phyloP scores from a whole-genome alignment of 148 eudicot genomes.

The Vaccinium macrocarpon region DNA sequence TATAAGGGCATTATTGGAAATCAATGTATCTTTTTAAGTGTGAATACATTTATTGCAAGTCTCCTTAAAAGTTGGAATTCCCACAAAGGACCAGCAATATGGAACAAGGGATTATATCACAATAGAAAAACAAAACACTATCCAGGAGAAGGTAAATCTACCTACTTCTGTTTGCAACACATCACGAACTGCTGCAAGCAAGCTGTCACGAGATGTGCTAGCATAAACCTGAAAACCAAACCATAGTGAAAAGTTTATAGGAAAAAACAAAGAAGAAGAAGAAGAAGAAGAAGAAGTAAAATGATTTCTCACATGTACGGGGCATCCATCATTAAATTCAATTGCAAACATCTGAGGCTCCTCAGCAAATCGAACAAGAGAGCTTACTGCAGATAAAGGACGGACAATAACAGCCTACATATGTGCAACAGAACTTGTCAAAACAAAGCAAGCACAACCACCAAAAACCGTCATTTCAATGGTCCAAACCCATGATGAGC shows the following conservation, averaged over 20 bases:
- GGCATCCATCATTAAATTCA: constrained; percentile 96
- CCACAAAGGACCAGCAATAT: too few relatives aligned
- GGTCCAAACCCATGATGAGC: not conserved
- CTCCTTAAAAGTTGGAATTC: too few relatives aligned
- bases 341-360: constrained; percentile 99
- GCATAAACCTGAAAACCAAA: constrained; percentile 78
- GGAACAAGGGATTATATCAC: not conserved
- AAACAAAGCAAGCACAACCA: not conserved
- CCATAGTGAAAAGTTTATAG: not conserved
- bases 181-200: constrained; percentile 94
- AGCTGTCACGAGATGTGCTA: constrained; percentile 96
- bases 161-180: constrained; percentile 94
- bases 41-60: too few relatives aligned
- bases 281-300: not conserved
- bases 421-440: constrained; percentile 19
- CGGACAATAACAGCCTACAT: constrained; percentile 94
- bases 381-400: constrained; percentile 77
- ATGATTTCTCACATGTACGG: constrained; percentile 64
- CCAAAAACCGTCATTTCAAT: not conserved
- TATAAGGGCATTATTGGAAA: too few relatives aligned
- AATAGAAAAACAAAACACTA: constrained; percentile 15
- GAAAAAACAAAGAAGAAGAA: not conserved
- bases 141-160: constrained; percentile 40
- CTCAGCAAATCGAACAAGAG: constrained; percentile 94
- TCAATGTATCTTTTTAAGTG: too few relatives aligned